phyloP scores from a whole-genome alignment of 257 asterid genomes.

The Capsicum rhomboideum region DNA sequence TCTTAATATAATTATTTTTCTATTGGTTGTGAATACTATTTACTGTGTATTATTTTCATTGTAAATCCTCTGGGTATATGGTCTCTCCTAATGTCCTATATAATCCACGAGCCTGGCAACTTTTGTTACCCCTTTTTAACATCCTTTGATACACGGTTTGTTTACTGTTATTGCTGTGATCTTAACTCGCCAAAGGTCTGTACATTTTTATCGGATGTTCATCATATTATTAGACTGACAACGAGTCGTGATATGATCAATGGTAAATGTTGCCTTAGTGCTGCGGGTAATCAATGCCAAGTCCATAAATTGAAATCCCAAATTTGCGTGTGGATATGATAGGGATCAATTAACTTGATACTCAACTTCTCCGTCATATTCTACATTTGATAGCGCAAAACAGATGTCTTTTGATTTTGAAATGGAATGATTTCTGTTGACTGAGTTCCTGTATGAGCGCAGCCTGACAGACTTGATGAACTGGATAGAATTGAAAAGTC shows the following conservation, averaged over 20 bases:
- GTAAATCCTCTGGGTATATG: neutral
- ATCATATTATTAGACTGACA: neutral
- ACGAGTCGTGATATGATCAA: neutral
- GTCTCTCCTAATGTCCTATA: neutral
- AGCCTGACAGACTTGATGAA: slow-evolving; percentile 74
- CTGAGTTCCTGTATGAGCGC: slow-evolving; percentile 4
- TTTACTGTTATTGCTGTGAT: neutral
- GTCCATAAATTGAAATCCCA: neutral
- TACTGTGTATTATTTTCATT: neutral
- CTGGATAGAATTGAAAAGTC: slow-evolving; percentile 56
- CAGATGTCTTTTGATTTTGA: neutral
- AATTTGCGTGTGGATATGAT: neutral
- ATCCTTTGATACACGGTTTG: too few relatives aligned
- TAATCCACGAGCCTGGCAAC: neutral
- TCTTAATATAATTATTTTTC: too few relatives aligned
- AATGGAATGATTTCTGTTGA: neutral
- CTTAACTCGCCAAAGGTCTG: neutral
- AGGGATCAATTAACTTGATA: neutral
- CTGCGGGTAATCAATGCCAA: neutral
- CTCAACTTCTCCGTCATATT: neutral
- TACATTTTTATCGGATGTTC: neutral
- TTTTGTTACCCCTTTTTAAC: neutral
- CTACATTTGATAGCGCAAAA: neutral
- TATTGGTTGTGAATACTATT: too few relatives aligned
- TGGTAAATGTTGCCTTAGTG: neutral